Conservation (phyloP, 192 early-diverging fungal species). For the Coemansia sp. region DNA sequence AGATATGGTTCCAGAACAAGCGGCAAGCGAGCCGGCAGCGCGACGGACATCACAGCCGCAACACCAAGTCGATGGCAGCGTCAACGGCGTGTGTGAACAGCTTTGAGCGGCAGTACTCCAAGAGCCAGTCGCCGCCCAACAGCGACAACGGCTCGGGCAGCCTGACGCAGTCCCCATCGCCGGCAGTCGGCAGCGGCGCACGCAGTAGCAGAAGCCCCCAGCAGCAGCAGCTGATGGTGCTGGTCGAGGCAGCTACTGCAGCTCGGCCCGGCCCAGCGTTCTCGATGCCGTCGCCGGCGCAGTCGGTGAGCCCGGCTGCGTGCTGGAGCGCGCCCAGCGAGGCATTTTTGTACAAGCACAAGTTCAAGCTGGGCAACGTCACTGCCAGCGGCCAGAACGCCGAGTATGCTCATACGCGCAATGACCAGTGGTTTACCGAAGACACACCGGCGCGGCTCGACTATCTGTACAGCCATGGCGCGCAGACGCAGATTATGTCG, state of each 20-base stretch:
- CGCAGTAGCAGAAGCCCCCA: slow-evolving; percentile 8
- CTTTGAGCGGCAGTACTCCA: slow-evolving; percentile 19
- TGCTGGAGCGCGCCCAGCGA: background rate
- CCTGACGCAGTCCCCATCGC: background rate
- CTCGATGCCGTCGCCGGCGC: slow-evolving; percentile 3
- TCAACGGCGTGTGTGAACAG: slow-evolving; percentile 18
- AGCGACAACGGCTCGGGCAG: slow-evolving; percentile 11
- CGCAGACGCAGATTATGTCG: slow-evolving; percentile 3
- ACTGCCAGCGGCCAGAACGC: slow-evolving; percentile 5
- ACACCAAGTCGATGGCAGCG: slow-evolving; percentile 45
- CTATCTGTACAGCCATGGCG: slow-evolving; percentile 32
- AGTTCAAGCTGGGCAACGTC: slow-evolving; percentile 3
- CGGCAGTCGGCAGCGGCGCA: background rate
- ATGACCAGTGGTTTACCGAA: slow-evolving; percentile 47
- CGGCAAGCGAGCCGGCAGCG: slow-evolving; percentile 74
- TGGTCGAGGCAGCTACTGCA: slow-evolving; percentile 40
- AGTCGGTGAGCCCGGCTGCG: background rate
- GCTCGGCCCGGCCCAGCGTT: slow-evolving; percentile 7
- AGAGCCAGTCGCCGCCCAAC: slow-evolving; percentile 26
- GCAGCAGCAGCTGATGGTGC: slow-evolving; percentile 36
- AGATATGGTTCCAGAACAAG: slow-evolving; percentile 98
- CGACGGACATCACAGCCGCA: slow-evolving; percentile 53
- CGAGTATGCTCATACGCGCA: slow-evolving; percentile 41
- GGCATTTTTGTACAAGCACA: slow-evolving; percentile 1
- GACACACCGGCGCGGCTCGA: slow-evolving; percentile 31